A percentile compares a stretch with the other conserved stretches of the same genome.
phyloP scores from a whole-genome alignment of 352 stramenopile genomes.

The Phytophthora kernoviae region DNA sequence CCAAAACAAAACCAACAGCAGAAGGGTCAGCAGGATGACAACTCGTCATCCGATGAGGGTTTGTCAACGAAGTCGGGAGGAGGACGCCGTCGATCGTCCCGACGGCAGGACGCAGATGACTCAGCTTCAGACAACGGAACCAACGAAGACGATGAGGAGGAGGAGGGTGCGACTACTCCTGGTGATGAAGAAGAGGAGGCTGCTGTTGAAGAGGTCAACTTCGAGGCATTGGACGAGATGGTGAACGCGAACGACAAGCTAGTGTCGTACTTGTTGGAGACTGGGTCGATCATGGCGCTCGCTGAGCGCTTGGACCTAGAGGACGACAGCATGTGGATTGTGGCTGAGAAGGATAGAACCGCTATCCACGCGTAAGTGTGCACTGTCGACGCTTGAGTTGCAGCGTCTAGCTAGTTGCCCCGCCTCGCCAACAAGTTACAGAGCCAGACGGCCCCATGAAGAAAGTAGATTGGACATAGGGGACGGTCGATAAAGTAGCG shows the following conservation, averaged over 20 bases:
- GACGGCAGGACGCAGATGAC: constrained; percentile 60
- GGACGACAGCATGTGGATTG: constrained; percentile 84
- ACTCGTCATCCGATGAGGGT: constrained; percentile 64
- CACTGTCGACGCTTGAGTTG: constrained; percentile 11
- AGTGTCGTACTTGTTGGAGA: constrained; percentile 87
- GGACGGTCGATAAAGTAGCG: not conserved
- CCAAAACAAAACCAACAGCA: constrained; percentile 42
- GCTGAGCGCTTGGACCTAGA: constrained; percentile 82
- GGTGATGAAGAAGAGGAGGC: constrained; percentile 39
- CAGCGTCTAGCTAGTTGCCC: constrained; percentile 20
- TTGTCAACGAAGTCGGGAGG: constrained; percentile 43
- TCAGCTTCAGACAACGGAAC: constrained; percentile 62
- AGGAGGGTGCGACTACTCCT: constrained; percentile 32
- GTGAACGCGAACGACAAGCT: constrained; percentile 83
- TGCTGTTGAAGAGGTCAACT: constrained; percentile 53
- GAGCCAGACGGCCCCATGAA: constrained; percentile 23
- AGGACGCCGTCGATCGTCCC: constrained; percentile 32
- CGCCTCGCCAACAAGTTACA: constrained; percentile 9
- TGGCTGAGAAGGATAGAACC: constrained; percentile 85
- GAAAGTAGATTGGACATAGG: constrained; percentile 29
- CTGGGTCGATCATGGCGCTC: constrained; percentile 85
- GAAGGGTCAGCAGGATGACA: constrained; percentile 46
- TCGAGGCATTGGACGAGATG: constrained; percentile 81
- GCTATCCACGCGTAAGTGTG: constrained; percentile 75
- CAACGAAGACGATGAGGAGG: constrained; percentile 54